Evolutionary conservation across 148 eudicot genomes (phyloP), one percentile per base, ranked within the genome.

Genomic region (Euryodendron excelsum): DNA sequence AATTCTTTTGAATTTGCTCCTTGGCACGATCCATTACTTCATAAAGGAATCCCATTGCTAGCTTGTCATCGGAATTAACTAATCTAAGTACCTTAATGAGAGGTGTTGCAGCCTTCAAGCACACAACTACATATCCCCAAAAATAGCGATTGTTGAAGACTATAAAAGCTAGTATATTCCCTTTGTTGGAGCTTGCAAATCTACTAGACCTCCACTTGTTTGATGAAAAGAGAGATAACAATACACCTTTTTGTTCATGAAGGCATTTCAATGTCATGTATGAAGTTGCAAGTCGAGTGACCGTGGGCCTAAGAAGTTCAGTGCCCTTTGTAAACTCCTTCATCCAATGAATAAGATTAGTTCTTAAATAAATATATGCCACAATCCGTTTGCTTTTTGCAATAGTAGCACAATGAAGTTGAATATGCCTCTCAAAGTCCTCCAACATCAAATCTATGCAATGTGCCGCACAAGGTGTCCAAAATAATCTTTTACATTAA

Each of bases 391-490:
- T 55, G 13, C 27, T 45, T 60, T 58, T 78, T 37, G 36, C 27
- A 60, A 71, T 78, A 1, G 69, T 78, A 13, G 21, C 21, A 4
- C 41, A 5, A 41, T 78, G 81, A 12, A 31, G 21, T 10, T 52
- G 70, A 6, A 78, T 12, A 2, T 78, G 53, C 34, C 59, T 78
- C 4, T 60, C 70, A 20, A 78, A 78, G 28, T 59, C 69, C 63
- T 78, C 58, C 1, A 77, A 23, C 0, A 77, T 77, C 11, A 77
- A 36, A 68, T 67, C 80, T 62, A 77, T 77, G 36, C 67, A 69
- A 69, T 78, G 64, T 3, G 75, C 27, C 13, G 18, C 66, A 56
- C 75, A 52, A 50, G 75, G 45, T 25, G 66, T 80, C 64, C 82
- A 73, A 73, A 72, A 79, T 2, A 73, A 23, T 5, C 53, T 25